phyloP scores from a whole-genome alignment of 2,329 filamentous ascomycete species.

The Nothopassalora personata region DNA sequence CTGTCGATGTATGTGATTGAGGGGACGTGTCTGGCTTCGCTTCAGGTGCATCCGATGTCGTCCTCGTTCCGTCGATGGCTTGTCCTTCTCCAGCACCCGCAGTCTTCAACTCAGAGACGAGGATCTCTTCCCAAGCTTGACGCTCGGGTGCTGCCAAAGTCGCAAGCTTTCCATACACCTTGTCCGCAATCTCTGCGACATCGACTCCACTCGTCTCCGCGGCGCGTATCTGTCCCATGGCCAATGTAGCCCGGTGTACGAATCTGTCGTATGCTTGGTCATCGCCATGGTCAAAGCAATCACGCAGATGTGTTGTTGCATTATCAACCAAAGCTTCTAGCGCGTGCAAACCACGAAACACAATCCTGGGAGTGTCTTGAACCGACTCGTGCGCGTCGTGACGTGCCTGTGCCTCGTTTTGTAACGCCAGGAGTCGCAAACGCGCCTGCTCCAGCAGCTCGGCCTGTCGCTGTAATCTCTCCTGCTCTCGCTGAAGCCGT shows the following conservation, averaged over 20 bases:
- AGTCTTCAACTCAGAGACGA: slow-evolving; percentile 15
- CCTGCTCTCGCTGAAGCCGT: slow-evolving; percentile 26
- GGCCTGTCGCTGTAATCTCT: slow-evolving; percentile 22
- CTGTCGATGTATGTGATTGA: slow-evolving; percentile 1
- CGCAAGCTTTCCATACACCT: slow-evolving; percentile 21
- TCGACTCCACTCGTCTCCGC: slow-evolving; percentile 14
- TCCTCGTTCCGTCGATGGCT: background rate
- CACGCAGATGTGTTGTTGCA: slow-evolving; percentile 21
- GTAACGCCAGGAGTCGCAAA: slow-evolving; percentile 22
- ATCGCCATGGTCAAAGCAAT: slow-evolving; percentile 5
- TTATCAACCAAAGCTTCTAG: slow-evolving; percentile 24
- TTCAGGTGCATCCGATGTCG: background rate
- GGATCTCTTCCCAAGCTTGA: slow-evolving; percentile 24
- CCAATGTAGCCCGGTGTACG: slow-evolving; percentile 10
- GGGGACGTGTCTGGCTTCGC: background rate
- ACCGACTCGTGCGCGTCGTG: slow-evolving; percentile 15
- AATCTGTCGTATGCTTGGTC: slow-evolving; percentile 11
- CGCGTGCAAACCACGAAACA: slow-evolving; percentile 24
- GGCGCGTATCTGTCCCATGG: slow-evolving; percentile 21
- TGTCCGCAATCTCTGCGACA: slow-evolving; percentile 20
- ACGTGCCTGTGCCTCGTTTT: slow-evolving; percentile 14
- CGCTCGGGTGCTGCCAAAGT: slow-evolving; percentile 19
- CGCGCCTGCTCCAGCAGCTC: slow-evolving; percentile 27
- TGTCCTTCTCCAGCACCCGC: background rate
- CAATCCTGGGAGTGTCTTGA: slow-evolving; percentile 9